Evolutionary conservation across 441 rosid species (phyloP).

Genomic region (Bocquillonia castaneifolia): DNA sequence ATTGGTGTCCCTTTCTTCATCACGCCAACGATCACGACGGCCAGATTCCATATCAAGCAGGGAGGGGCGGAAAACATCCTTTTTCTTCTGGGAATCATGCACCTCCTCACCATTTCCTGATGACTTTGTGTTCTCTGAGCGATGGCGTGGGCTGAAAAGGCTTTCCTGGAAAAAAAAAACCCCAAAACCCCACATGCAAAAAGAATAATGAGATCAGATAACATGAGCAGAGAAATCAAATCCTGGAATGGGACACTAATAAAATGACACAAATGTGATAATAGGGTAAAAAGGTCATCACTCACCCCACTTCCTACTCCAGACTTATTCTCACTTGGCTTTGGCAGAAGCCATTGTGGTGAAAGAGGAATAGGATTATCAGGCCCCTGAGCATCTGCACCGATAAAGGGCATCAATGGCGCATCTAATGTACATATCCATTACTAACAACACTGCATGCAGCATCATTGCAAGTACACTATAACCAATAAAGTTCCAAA

Average conservation of each 20-base stretch:
- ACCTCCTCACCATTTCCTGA: slow-evolving; percentile 60
- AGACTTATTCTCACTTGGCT: slow-evolving; percentile 76
- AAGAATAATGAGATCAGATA: slow-evolving; percentile 4
- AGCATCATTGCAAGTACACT: neutral
- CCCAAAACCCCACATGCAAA: neutral
- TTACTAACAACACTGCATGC: neutral
- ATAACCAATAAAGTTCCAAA: neutral
- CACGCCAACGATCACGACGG: slow-evolving; percentile 92
- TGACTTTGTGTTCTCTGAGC: slow-evolving; percentile 39
- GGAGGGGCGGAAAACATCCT: slow-evolving; percentile 83
- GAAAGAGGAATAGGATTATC: slow-evolving; percentile 87
- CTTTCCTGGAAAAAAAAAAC: slow-evolving; percentile 47
- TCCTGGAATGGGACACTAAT: too few relatives aligned
- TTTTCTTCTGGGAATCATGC: slow-evolving; percentile 64
- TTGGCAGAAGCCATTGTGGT: slow-evolving; percentile 98
- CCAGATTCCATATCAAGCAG: slow-evolving; percentile 74
- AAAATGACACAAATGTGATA: too few relatives aligned
- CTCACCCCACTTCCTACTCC: slow-evolving; percentile 78
- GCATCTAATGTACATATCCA: neutral
- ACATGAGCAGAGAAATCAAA: too few relatives aligned
- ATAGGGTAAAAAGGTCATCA: slow-evolving; percentile 6
- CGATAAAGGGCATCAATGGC: slow-evolving; percentile 22
- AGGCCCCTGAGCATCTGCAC: slow-evolving; percentile 74
- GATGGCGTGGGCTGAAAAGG: slow-evolving; percentile 36
- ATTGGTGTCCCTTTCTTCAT: slow-evolving; percentile 91